phyloP scores from a whole-genome alignment of 345 rosid genomes.

The Euphorbia lathyris region DNA sequence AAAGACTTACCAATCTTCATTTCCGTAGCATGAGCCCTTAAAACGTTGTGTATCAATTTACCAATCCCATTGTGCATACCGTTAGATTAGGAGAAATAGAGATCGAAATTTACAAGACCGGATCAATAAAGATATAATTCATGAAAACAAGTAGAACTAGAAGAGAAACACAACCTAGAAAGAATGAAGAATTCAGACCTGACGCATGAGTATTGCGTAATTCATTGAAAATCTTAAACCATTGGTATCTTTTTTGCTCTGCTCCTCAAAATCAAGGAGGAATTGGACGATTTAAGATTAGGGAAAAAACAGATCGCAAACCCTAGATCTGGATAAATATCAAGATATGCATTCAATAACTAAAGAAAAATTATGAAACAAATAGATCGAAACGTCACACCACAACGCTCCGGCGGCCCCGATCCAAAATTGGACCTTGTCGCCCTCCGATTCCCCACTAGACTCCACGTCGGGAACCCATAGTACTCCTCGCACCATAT shows the following conservation, averaged over 20 bases:
- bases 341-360: neutral
- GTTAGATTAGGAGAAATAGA: neutral
- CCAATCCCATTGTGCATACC: no score
- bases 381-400: conserved; percentile 38
- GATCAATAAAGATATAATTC: conserved; percentile 16
- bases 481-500: conserved; percentile 91
- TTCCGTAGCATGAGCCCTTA: no score
- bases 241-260: conserved; percentile 24
- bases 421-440: conserved; percentile 36
- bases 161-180: conserved; percentile 89
- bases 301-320: conserved; percentile 1
- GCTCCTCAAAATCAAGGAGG: conserved; percentile 9
- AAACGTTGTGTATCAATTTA: no score
- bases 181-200: conserved; percentile 75
- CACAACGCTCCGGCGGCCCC: conserved; percentile 81
- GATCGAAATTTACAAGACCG: neutral
- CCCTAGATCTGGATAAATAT: conserved; percentile 32
- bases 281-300: neutral
- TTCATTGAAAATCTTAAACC: conserved; percentile 57
- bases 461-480: conserved; percentile 66
- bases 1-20: no score
- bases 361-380: neutral
- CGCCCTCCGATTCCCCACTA: conserved; percentile 37
- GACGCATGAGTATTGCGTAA: conserved; percentile 54
- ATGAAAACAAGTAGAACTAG: conserved; percentile 86